Percentiles rank a stretch among this genome's conserved stretches.
phyloP scores from a whole-genome alignment of 495 filamentous ascomycete species.

The Melanomma pulvis-pyrius region DNA sequence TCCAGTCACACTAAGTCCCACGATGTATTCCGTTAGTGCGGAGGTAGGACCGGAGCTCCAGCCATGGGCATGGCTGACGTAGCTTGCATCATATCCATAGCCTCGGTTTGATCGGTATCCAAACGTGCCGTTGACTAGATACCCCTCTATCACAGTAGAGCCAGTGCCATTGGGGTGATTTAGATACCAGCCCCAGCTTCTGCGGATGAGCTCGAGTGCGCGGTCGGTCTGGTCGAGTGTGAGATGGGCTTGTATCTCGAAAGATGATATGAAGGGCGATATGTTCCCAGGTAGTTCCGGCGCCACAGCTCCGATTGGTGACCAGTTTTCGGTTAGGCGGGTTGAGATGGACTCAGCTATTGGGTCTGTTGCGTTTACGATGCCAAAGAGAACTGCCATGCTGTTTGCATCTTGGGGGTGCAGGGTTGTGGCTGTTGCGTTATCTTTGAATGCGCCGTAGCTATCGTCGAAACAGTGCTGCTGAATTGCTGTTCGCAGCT shows the following conservation, averaged over 20 bases:
- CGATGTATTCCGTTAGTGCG: slow-evolving; percentile 41
- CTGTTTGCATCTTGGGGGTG: slow-evolving; percentile 40
- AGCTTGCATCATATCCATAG: slow-evolving; percentile 43
- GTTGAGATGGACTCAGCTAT: slow-evolving; percentile 36
- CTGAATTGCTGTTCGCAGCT: slow-evolving; percentile 51
- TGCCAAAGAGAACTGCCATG: slow-evolving; percentile 40
- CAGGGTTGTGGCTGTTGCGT: slow-evolving; percentile 52
- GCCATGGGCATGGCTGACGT: slow-evolving; percentile 45
- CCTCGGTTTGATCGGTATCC: slow-evolving; percentile 43
- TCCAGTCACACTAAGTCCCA: slow-evolving; percentile 35
- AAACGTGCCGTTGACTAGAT: slow-evolving; percentile 41
- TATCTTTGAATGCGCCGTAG: slow-evolving; percentile 61
- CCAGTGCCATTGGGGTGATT: slow-evolving; percentile 44
- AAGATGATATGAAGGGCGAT: slow-evolving; percentile 43
- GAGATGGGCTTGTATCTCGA: slow-evolving; percentile 44
- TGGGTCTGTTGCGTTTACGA: slow-evolving; percentile 22
- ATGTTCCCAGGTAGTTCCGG: slow-evolving; percentile 44
- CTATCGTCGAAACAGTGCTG: slow-evolving; percentile 55
- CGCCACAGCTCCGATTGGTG: slow-evolving; percentile 41
- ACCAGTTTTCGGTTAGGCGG: slow-evolving; percentile 41
- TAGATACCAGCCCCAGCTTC: slow-evolving; percentile 47
- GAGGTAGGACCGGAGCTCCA: slow-evolving; percentile 42
- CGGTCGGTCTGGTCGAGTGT: slow-evolving; percentile 36
- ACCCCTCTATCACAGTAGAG: slow-evolving; percentile 45
- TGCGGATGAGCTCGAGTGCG: slow-evolving; percentile 43